Percentiles rank a stretch among this genome's conserved stretches.
phyloP scores from a whole-genome alignment of 2,329 filamentous ascomycete species.

The Gaeumannomyces sp. region DNA sequence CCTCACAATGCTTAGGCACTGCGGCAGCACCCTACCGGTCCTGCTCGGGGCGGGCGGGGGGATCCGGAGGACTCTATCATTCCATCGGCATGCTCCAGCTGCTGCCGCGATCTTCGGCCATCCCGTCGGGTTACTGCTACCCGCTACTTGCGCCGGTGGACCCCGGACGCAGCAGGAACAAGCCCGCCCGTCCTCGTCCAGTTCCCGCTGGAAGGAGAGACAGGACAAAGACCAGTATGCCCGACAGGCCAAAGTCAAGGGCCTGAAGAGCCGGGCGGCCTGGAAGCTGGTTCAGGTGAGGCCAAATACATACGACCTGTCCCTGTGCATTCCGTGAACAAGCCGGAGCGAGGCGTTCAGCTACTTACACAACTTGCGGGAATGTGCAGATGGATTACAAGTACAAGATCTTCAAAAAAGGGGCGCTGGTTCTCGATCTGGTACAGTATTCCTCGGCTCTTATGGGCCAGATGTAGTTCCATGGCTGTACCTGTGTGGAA shows the following conservation, averaged over 20 bases:
- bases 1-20: not conserved
- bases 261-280: conserved; percentile 82
- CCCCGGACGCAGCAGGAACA: not conserved
- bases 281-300: conserved; percentile 83
- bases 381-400: conserved; percentile 66
- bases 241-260: conserved; percentile 68
- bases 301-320: conserved; percentile 9
- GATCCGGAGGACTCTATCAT: not conserved
- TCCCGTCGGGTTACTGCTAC: not conserved
- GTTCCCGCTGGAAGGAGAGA: conserved; percentile 70
- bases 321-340: not conserved
- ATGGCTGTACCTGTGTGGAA: not conserved
- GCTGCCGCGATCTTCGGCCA: not conserved
- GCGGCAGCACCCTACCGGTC: not conserved
- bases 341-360: not conserved
- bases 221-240: conserved; percentile 69
- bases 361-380: not conserved
- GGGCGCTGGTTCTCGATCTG: conserved; percentile 85
- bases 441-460: conserved; percentile 38
- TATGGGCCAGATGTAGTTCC: not conserved
- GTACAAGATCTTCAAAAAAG: conserved; percentile 69
- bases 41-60: not conserved
- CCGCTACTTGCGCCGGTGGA: no score
- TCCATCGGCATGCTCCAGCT: not conserved
- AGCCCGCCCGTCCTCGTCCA: conserved; percentile 47